phyloP scores from a whole-genome alignment of 192 early-diverging fungal genomes.

The Coemansia sp. region DNA sequence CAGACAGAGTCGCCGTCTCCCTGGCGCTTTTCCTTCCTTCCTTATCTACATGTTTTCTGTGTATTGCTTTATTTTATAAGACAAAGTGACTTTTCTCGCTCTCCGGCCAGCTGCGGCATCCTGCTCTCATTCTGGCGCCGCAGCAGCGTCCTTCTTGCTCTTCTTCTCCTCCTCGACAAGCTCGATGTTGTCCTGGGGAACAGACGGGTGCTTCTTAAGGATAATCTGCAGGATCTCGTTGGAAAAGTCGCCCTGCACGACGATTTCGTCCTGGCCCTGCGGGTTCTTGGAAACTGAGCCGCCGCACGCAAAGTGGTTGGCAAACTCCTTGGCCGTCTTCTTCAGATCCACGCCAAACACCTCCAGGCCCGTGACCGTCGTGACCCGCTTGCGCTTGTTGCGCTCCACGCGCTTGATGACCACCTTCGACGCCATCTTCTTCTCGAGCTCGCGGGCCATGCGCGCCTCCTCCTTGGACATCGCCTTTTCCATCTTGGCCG shows the following conservation, averaged over 20 bases:
- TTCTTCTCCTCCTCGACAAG: slow-evolving; percentile 74
- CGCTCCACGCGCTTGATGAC: slow-evolving; percentile 86
- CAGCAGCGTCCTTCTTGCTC: slow-evolving; percentile 44
- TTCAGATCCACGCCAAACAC: slow-evolving; percentile 94
- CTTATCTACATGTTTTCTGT: neutral
- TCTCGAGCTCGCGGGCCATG: slow-evolving; percentile 68
- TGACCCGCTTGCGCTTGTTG: slow-evolving; percentile 91
- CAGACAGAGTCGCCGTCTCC: no score
- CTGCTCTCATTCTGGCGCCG: neutral
- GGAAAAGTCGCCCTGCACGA: slow-evolving; percentile 93
- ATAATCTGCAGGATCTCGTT: slow-evolving; percentile 88
- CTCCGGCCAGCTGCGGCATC: neutral
- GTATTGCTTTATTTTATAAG: neutral
- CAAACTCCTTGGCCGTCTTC: slow-evolving; percentile 94
- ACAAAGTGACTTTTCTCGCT: neutral
- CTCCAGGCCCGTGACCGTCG: slow-evolving; percentile 78
- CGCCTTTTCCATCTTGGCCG: slow-evolving; percentile 57
- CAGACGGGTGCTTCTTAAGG: slow-evolving; percentile 65
- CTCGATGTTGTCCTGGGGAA: slow-evolving; percentile 76
- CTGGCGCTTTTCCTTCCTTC: neutral
- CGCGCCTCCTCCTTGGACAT: slow-evolving; percentile 67
- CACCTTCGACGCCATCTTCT: slow-evolving; percentile 73
- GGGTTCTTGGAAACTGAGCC: slow-evolving; percentile 91
- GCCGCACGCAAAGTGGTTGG: slow-evolving; percentile 93
- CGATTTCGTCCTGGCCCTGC: slow-evolving; percentile 90